Percentiles rank a stretch among this genome's conserved stretches.
phyloP scores from a whole-genome alignment of 495 filamentous ascomycete species.

The Hypoxylon cercidicola region DNA sequence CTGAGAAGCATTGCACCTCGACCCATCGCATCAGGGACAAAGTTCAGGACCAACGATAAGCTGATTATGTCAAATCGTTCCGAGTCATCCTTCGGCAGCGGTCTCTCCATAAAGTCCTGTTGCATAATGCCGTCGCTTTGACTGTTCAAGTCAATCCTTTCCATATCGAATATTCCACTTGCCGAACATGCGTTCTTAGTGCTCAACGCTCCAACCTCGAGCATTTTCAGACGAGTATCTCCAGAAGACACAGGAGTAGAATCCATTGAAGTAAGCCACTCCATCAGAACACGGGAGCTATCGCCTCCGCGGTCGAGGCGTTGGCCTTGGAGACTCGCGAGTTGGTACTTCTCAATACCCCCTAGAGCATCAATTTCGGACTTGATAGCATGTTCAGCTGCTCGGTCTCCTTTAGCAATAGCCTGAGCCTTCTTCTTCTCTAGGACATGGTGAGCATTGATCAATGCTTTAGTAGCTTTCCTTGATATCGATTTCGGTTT shows the following conservation, averaged over 20 bases:
- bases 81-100: constrained; percentile 68
- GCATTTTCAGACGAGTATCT: constrained; percentile 64
- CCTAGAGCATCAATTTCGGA: constrained; percentile 68
- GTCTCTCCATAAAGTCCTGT: constrained; percentile 95
- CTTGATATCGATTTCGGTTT: constrained; percentile 73
- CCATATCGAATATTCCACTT: constrained; percentile 74
- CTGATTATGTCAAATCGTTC: constrained; percentile 89
- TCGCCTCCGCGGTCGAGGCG: constrained; percentile 87
- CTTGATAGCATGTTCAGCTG: constrained; percentile 64
- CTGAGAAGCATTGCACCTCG: constrained; percentile 90
- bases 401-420: constrained; percentile 67
- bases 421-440: constrained; percentile 81
- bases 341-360: constrained; percentile 85
- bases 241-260: constrained; percentile 39
- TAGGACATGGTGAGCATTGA: constrained; percentile 85
- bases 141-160: constrained; percentile 90
- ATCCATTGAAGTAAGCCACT: constrained; percentile 74
- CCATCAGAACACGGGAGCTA: constrained; percentile 83
- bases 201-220: constrained; percentile 92
- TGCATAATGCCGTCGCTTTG: constrained; percentile 80
- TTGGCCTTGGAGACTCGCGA: constrained; percentile 89
- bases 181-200: constrained; percentile 84
- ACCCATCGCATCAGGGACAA: constrained; percentile 77
- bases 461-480: constrained; percentile 80
- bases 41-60: constrained; percentile 95